Base-by-base conservation (phyloP, 495 filamentous ascomycete genomes). In the Daldinia grandis region DNA sequence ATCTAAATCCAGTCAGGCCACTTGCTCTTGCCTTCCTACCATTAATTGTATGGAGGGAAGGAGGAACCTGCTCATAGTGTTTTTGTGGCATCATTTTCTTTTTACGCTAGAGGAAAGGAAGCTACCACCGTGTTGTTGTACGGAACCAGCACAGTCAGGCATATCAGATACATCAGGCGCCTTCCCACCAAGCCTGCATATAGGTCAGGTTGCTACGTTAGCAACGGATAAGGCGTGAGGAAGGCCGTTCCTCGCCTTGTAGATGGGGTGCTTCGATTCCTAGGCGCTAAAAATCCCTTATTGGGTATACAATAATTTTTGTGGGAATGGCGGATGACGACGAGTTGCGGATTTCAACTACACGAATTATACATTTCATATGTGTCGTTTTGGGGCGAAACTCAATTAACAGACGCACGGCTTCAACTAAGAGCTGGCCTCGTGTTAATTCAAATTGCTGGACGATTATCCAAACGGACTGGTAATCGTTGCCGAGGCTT, bases 241-340 rank as follows among this genome's bases (percentile, higher is more conserved):
- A 19, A 24, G 15, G 49, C 4, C 6, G 5, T 21, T 25, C 8
- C 10, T 27, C 19, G 30, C 25, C 14, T 31, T 58, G 31, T 19
- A 28, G 54, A 42, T n/a, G 17, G 25, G 19, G 47, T 38, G 3
- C 27, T 19, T 5, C n/a, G 53, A 10, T 24, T 31, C 3, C 40
- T 47, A 30, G 25, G 8, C 1, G 4, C 3, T 38, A 1, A 21
- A 21, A 53, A 47, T 51, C 21, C 14, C n/a, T 17, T 19, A 25
- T 15, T 4, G n/a, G 25, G 12, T 35, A 44, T 47, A 25, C 12
- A 15, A 38, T 49, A 24, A 24, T 53, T 37, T 8, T 25, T 31
- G 17, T 47, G 68, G 38, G 31, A 58, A 63, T 56, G 62, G 58
- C 24, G 44, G 51, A 54, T 8, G 19, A 58, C 61, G 37, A 58